Evolutionary conservation across 2,329 filamentous ascomycete species (phyloP).

Genomic region (Massarina eburnea): DNA sequence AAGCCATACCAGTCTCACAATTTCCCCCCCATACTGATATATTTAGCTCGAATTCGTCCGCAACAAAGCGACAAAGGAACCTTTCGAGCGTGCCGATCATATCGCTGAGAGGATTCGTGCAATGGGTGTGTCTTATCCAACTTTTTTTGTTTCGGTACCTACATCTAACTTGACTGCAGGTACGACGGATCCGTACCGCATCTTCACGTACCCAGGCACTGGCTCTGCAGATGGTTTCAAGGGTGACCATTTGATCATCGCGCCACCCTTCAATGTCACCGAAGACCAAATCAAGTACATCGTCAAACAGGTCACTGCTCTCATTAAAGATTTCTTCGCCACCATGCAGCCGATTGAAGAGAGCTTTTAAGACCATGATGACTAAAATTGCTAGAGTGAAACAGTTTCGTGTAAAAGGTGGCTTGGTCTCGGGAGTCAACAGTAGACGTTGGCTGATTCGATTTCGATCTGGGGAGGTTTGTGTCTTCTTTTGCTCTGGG

Average conservation of each 20-base stretch:
- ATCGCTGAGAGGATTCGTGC: constrained; percentile 56
- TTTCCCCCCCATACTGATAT: not conserved
- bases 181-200: constrained; percentile 43
- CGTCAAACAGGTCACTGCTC: constrained; percentile 52
- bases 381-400: too few relatives aligned
- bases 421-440: too few relatives aligned
- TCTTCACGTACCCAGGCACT: constrained; percentile 65
- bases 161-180: not conserved
- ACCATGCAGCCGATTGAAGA: constrained; percentile 4
- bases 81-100: constrained; percentile 50
- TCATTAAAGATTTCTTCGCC: constrained; percentile 55
- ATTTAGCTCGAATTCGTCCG: constrained; percentile 60
- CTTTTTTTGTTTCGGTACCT: not conserved
- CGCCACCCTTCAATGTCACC: constrained; percentile 68
- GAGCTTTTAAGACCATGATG: not conserved
- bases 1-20: too few relatives aligned
- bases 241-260: constrained; percentile 71
- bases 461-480: too few relatives aligned
- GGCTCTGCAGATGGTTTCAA: constrained; percentile 61
- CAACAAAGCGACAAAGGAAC: constrained; percentile 56
- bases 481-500: too few relatives aligned
- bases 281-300: constrained; percentile 59
- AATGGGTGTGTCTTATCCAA: constrained; percentile 44
- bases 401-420: not conserved
- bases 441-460: too few relatives aligned